phyloP scores from a whole-genome alignment of 2,329 filamentous ascomycete species.

The Paecilomyces sp. region DNA sequence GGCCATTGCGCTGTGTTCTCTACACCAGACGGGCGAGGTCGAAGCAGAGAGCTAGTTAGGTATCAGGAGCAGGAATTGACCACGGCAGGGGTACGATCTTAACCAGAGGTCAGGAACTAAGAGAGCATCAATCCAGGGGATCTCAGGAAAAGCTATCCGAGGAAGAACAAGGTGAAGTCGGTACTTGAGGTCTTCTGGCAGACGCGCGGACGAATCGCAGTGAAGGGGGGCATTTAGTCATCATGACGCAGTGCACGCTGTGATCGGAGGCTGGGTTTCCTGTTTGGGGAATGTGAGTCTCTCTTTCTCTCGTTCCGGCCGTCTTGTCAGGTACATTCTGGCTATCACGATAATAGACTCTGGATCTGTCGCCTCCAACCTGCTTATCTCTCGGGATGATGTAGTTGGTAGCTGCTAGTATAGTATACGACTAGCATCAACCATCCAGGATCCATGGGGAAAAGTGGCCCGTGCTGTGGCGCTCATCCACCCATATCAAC shows the following conservation, averaged over 20 bases:
- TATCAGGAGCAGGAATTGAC: neutral
- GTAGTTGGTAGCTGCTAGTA: neutral
- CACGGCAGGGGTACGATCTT: neutral
- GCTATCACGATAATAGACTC: neutral
- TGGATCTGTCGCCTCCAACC: neutral
- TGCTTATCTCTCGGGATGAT: neutral
- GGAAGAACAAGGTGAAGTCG: neutral
- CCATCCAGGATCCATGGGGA: neutral
- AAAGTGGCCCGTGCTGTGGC: neutral
- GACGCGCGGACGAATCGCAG: neutral
- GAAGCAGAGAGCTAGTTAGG: neutral
- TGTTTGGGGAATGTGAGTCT: neutral
- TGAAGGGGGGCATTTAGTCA: neutral
- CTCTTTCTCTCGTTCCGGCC: too few species aligned
- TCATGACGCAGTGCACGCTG: neutral
- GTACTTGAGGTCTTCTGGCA: neutral
- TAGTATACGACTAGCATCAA: neutral
- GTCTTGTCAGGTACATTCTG: too few species aligned
- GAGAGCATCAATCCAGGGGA: neutral
- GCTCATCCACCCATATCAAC: neutral
- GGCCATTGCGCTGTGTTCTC: slow-evolving; percentile 23
- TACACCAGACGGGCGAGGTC: neutral
- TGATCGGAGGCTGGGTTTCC: neutral
- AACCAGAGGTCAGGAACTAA: neutral
- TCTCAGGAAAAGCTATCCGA: neutral